phyloP scores from a whole-genome alignment of 1,284 basidiomycete species.

The Sphagnurus paluster region DNA sequence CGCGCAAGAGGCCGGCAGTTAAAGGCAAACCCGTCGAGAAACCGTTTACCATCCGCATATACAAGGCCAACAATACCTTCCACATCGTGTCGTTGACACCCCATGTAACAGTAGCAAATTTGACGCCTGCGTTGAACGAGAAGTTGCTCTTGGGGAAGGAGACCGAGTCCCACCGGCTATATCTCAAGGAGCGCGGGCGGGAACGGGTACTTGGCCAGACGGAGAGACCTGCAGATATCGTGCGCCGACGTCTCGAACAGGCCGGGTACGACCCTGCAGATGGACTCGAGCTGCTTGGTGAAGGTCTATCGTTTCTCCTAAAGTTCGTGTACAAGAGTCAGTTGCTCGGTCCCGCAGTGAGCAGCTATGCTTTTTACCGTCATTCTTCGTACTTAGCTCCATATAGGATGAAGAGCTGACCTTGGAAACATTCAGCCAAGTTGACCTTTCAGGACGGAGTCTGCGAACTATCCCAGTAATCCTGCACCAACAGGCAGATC shows the following conservation, averaged over 20 bases:
- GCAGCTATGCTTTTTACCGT: slow-evolving; percentile 6
- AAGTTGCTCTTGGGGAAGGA: slow-evolving; percentile 53
- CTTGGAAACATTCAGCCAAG: slow-evolving; percentile 77
- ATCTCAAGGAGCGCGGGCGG: slow-evolving; percentile 82
- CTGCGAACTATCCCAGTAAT: slow-evolving; percentile 91
- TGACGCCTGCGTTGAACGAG: slow-evolving; percentile 63
- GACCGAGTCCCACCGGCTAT: slow-evolving; percentile 70
- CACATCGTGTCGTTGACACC: slow-evolving; percentile 70
- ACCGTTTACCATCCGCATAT: slow-evolving; percentile 69
- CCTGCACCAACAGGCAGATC: slow-evolving; percentile 85
- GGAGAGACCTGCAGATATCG: slow-evolving; percentile 86
- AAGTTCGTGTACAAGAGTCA: slow-evolving; percentile 86
- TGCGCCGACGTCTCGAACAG: slow-evolving; percentile 83
- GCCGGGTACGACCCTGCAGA: slow-evolving; percentile 90
- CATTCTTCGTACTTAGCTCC: slow-evolving; percentile 2
- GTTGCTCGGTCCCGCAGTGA: slow-evolving; percentile 63
- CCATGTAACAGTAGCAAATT: slow-evolving; percentile 68
- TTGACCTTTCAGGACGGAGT: slow-evolving; percentile 85
- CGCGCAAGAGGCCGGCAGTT: not conserved
- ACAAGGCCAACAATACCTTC: slow-evolving; percentile 75
- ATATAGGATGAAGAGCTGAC: slow-evolving; percentile 68
- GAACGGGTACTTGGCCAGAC: slow-evolving; percentile 81
- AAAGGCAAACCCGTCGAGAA: slow-evolving; percentile 9
- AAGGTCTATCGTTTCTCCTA: slow-evolving; percentile 85
- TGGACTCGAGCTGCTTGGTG: slow-evolving; percentile 78